Evolutionary conservation across 1,139 yeast genomes (phyloP).

Genomic region (Blastobotrys buckinghamii): DNA sequence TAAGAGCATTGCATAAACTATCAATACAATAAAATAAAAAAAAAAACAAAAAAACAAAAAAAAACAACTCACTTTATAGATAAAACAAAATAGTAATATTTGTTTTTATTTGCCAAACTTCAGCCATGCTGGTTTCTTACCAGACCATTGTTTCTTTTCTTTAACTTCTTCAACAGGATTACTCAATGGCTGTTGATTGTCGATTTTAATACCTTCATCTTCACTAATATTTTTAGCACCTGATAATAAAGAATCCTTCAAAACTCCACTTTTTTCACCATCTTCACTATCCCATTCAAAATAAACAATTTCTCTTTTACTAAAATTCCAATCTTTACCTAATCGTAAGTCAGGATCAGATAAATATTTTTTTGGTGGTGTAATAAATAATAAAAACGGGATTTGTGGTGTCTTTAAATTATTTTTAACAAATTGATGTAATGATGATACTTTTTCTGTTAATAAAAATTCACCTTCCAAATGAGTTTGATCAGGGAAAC

Average conservation of each 20-base stretch:
- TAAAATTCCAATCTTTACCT: constrained; percentile 25
- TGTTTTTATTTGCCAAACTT: constrained; percentile 19
- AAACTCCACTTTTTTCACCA: constrained; percentile 14
- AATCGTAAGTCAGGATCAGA: constrained; percentile 18
- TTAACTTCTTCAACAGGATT: not conserved
- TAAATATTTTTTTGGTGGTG: constrained; percentile 27
- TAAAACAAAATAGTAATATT: not conserved
- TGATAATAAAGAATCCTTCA: constrained; percentile 17
- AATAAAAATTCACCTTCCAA: constrained; percentile 29
- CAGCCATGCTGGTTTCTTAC: constrained; percentile 22
- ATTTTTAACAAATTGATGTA: constrained; percentile 26
- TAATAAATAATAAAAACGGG: constrained; percentile 27
- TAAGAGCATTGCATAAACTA: too few species aligned
- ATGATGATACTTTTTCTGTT: constrained; percentile 25
- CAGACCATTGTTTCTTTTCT: constrained; percentile 1
- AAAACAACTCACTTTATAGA: too few species aligned
- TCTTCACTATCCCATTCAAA: constrained; percentile 27
- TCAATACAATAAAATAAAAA: too few species aligned
- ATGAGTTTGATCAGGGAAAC: constrained; percentile 33
- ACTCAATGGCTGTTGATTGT: constrained; percentile 12
- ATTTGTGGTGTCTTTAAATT: constrained; percentile 22
- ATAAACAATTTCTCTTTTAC: constrained; percentile 26
- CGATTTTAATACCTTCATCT: constrained; percentile 24
- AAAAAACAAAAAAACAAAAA: too few species aligned
- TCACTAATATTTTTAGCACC: constrained; percentile 25